Base-by-base conservation (phyloP, 495 filamentous ascomycete species). In the Beverwykella pulmonaria region DNA sequence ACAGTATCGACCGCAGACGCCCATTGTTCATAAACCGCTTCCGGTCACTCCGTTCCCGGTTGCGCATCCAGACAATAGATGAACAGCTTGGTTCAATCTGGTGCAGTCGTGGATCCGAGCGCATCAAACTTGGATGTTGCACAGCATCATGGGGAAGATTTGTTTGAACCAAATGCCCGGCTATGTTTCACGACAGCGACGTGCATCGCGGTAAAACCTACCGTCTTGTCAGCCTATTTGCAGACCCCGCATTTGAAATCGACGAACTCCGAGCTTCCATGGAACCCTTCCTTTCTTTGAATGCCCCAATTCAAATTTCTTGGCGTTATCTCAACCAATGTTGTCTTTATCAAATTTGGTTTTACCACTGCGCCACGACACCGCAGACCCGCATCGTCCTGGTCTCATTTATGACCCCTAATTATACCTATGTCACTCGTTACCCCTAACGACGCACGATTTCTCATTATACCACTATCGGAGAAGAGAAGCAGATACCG, bases 1-100 rank as follows among this genome's bases (percentile, higher is more conserved):
- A 20, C 29, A 23, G 12, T 7, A 12, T 5, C 53, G 22, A 23
- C 32, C 14, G 2, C 52, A 49, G 17, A 61, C 23, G 22, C 39
- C 52, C 2, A 22, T 61, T 23, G 19, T 57, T 26, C 65, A 68
- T 1, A 68, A 68, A 50, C 65, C 65, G 22, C 65, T 68, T 26
- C 65, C 65, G 1, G 34, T 68, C 53, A 68, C 65, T 4, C 65
- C 65, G 12, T 62, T 68, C 27, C 65, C 65, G 47, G 26, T 60
- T n/a, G 17, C 19, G 26, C 49, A 41, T 23, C 53, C 30, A 57
- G 30, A 30, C 17, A 44, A 44, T 14, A 44, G 39, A 44, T 44
- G 17, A 14, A 44, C 39, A n/a, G 2, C 2, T 44, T 44, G 39
- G 39, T 10, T 44, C 39, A 44, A 15, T 12, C 39, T n/a, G 39